phyloP scores from a whole-genome alignment of 352 stramenopile genomes.

The Pythium diclinum region DNA sequence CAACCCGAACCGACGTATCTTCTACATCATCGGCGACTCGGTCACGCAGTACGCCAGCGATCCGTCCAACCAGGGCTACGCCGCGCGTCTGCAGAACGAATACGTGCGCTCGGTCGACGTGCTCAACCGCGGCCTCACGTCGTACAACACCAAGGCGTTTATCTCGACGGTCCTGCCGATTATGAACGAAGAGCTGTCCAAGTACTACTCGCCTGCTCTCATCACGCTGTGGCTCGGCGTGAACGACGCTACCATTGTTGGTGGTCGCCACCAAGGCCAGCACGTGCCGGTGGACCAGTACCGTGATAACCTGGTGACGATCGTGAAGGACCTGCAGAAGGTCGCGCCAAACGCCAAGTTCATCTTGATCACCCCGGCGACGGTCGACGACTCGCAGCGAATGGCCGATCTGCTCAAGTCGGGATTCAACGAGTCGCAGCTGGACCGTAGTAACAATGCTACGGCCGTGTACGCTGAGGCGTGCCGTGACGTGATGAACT shows the following conservation, averaged over 20 bases:
- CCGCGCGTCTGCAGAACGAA: slow-evolving; percentile 37
- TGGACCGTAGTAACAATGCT: slow-evolving; percentile 41
- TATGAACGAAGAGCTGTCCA: slow-evolving; percentile 32
- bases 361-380: slow-evolving; percentile 45
- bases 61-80: slow-evolving; percentile 30
- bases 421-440: slow-evolving; percentile 4
- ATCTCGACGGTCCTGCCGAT: slow-evolving; percentile 38
- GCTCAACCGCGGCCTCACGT: slow-evolving; percentile 3
- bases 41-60: slow-evolving; percentile 44
- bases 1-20: slow-evolving; percentile 5
- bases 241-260: slow-evolving; percentile 48
- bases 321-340: slow-evolving; percentile 28
- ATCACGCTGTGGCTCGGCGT: slow-evolving; percentile 59
- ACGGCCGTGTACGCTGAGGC: slow-evolving; percentile 29
- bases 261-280: slow-evolving; percentile 32
- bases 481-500: slow-evolving; percentile 3
- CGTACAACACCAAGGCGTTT: slow-evolving; percentile 22
- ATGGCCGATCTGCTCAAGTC: background rate
- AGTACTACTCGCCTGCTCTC: slow-evolving; percentile 29
- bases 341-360: slow-evolving; percentile 30
- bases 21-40: slow-evolving; percentile 49
- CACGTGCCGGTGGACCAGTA: slow-evolving; percentile 53
- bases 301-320: slow-evolving; percentile 26
- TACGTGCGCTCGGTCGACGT: slow-evolving; percentile 43
- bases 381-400: slow-evolving; percentile 39